These are phyloP conservation scores for Hypoxylon sp. DNA, from an alignment of 2,329 filamentous ascomycete genomes.

Conservation along the genomic window DNA sequence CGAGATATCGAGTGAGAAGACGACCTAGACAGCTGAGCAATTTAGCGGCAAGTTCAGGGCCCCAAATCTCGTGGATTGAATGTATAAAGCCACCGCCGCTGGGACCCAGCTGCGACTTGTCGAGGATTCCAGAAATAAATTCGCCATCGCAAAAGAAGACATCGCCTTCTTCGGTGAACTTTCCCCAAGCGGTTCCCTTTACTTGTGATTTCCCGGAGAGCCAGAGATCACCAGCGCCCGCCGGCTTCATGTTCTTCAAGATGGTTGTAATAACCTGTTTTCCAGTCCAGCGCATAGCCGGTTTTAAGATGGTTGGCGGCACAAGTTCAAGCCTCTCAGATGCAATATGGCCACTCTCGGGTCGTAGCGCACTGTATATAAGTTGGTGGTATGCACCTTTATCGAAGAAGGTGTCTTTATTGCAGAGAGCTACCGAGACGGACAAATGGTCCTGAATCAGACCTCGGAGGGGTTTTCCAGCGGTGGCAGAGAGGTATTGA, in stretches of 20 bases:
- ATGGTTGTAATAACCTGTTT: slow-evolving; percentile 96
- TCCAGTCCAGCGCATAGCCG: slow-evolving; percentile 87
- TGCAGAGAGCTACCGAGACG: slow-evolving; percentile 91
- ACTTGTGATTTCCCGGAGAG: slow-evolving; percentile 85
- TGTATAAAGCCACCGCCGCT: slow-evolving; percentile 89
- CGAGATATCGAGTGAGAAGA: slow-evolving; percentile 87
- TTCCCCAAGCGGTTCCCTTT: slow-evolving; percentile 81
- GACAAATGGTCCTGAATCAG: slow-evolving; percentile 99
- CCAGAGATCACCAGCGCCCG: slow-evolving; percentile 79
- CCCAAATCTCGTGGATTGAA: slow-evolving; percentile 92
- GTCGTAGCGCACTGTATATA: slow-evolving; percentile 89
- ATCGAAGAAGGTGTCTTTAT: slow-evolving; percentile 90
- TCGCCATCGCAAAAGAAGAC: slow-evolving; percentile 90
- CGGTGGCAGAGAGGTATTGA: slow-evolving; percentile 94
- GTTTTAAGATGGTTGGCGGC: slow-evolving; percentile 84
- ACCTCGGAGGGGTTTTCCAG: slow-evolving; percentile 92
- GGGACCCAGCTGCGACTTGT: slow-evolving; percentile 95
- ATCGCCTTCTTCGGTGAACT: slow-evolving; percentile 78
- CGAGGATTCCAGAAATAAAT: slow-evolving; percentile 89
- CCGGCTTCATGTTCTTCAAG: slow-evolving; percentile 88
- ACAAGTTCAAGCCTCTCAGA: slow-evolving; percentile 85
- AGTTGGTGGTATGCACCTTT: slow-evolving; percentile 91
- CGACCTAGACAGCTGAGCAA: slow-evolving; percentile 90
- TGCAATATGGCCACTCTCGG: slow-evolving; percentile 89
- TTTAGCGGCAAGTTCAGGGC: slow-evolving; percentile 86